Base-by-base conservation (phyloP, 2,329 filamentous ascomycete species). In the Hymenoscyphus salicellus region DNA sequence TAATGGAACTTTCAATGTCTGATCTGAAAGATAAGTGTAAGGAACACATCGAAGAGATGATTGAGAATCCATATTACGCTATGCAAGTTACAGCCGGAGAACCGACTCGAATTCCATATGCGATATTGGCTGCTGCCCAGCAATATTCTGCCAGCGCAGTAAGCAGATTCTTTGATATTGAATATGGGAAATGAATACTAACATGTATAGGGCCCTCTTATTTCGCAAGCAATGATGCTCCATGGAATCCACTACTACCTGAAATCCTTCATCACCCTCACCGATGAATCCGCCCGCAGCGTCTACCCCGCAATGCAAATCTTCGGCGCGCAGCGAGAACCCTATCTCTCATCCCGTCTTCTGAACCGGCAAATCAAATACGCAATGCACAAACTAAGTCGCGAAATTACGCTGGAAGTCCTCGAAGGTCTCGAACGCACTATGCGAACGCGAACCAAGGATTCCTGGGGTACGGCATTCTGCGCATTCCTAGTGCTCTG, bases 221-320 rank as follows among this genome's bases (percentile, higher is more conserved):
- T 71, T 14, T 58, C 59, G 17, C 68, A 68, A 41, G 71, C 64
- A 1, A 23, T 73, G 28, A 69, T 66, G 65, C 65, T 73, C 1
- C 71, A 73, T 55, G 69, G 67, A 17, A 70, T 71, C n/a, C 69
- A 71, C 26, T 71, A 71, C 62, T 73, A 68, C 36, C 70, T 73
- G 68, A 61, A 66, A 20, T 63, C 59, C 7, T 62, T 73, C 7
- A 20, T 71, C 1, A 73, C 70, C 1, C 70, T 73, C 63, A 65
- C 68, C 8, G 41, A 66, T 1, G 58, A 64, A 8, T 71, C 69
- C 26, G 65, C 65, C 3, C 36, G 17, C 4, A 52, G 61, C 11
- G 61, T 72, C 32, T 68, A 64, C 52, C 52, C 60, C 28, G 56
- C 28, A 2, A 41, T 68, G 41, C 23, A 58, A 30, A 33, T 55